phyloP scores from a whole-genome alignment of 257 asterid genomes.

The Solanum lignicaule region DNA sequence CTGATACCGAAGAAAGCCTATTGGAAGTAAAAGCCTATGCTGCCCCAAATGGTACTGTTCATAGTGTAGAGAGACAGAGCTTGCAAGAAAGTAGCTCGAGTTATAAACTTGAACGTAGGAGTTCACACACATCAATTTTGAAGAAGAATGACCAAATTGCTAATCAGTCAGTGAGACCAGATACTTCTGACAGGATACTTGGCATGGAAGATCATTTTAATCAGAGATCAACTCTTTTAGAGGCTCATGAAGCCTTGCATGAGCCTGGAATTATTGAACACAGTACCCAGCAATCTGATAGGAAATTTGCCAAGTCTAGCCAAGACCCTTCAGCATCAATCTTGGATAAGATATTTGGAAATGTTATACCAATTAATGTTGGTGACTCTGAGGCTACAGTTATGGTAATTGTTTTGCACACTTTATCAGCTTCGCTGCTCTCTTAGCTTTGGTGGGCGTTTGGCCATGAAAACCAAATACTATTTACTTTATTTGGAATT shows the following conservation, averaged over 20 bases:
- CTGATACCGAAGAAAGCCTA: not conserved
- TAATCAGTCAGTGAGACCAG: not conserved
- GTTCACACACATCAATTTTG: not conserved
- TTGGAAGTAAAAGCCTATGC: not conserved
- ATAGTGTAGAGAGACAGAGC: not conserved
- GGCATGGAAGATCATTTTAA: not conserved
- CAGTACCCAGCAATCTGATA: not conserved
- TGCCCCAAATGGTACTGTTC: not conserved
- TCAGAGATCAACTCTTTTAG: not conserved
- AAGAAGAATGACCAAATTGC: not conserved
- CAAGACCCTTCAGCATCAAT: not conserved
- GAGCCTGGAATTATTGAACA: not conserved
- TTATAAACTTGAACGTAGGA: not conserved
- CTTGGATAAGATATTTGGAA: not conserved
- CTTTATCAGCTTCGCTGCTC: not conserved
- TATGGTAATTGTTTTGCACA: not conserved
- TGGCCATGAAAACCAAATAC: not conserved
- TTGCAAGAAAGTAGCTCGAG: not conserved
- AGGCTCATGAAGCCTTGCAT: not conserved
- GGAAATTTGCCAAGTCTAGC: not conserved
- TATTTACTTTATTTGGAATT: not conserved
- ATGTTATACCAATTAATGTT: not conserved
- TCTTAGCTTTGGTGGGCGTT: not conserved
- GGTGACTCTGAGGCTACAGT: not conserved
- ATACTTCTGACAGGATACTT: not conserved